Evolutionary conservation across 2,329 filamentous ascomycete genomes (phyloP), one percentile per base, ranked within the genome.

Genomic region (Trichoderma gracile): DNA sequence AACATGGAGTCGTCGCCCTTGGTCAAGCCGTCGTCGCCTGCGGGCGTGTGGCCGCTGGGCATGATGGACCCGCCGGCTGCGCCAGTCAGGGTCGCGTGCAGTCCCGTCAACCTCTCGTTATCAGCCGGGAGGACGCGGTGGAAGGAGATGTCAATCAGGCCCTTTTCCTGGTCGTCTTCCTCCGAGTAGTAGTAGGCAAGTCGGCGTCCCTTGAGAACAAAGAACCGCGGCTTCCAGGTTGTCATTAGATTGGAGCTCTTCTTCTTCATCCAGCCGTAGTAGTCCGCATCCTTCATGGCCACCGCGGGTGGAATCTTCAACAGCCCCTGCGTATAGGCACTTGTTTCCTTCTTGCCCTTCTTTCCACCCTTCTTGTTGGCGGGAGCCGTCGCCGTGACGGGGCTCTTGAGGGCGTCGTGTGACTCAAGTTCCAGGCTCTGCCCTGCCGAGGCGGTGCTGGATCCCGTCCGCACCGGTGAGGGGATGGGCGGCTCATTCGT

Each of bases 201-300:
- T 5, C 95, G 89, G 59, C 94, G 88, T 33, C 95, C 95, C 72
- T 93, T 93, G 65, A 99, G 86, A 8, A 99, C 89, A 73, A 99
- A 99, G n/a, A 98, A 83, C 14, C 95, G 89, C 14, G 93, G 91
- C 74, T 98, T 99, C 95, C 95, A 99, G 1, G 93, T 97, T 2
- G 93, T 93, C 89, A 99, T 97, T 40, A 98, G 82, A 72, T 94
- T 95, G 1, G 92, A 94, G 66, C 92, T 97, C 78, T 96, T 93
- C 84, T 99, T 99, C 82, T 95, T 98, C 95, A 99, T 99, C 95
- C 95, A 99, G 1, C 95, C 95, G 72, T 89, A 94, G 75, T 97
- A 98, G 73, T 99, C 94, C 63, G 92, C 94, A 67, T 87, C 88
- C 67, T 87, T 80, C 77, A 97, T 95, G 66, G 94, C 93, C 73